A percentile compares a stretch with the other conserved stretches of the same genome.
Conservation (phyloP, 345 rosid genomes). For the Hibiscus syriacus region DNA sequence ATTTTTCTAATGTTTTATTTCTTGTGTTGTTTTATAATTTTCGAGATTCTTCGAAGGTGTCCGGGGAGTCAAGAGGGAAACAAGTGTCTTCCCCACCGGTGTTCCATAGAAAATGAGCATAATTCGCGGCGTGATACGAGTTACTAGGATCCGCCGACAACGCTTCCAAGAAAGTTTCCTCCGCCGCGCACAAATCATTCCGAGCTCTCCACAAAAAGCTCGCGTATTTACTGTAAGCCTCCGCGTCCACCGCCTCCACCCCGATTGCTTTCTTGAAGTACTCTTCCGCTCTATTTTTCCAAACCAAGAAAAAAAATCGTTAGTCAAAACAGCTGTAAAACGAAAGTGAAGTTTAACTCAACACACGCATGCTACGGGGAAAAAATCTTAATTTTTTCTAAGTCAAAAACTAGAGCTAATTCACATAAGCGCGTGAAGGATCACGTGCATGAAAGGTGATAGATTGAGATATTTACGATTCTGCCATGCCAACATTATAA, state of each 20-base stretch:
- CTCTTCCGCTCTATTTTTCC: slow-evolving; percentile 76
- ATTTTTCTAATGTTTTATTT: not conserved
- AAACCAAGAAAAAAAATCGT: not conserved
- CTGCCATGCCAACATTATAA: not conserved
- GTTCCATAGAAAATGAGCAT: slow-evolving; percentile 92
- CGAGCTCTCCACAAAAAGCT: slow-evolving; percentile 70
- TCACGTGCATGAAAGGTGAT: slow-evolving; percentile 18
- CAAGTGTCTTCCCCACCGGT: slow-evolving; percentile 95
- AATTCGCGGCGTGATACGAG: slow-evolving; percentile 62
- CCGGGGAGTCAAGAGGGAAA: slow-evolving; percentile 52
- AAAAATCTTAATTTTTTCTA: not conserved
- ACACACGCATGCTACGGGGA: not conserved
- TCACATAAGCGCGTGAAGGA: slow-evolving; percentile 2
- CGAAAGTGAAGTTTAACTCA: not conserved
- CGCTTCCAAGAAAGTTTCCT: slow-evolving; percentile 82
- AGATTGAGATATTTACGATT: not conserved
- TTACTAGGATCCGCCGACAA: slow-evolving; percentile 69
- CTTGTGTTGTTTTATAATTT: not conserved
- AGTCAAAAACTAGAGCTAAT: slow-evolving; percentile 1
- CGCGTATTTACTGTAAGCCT: slow-evolving; percentile 75
- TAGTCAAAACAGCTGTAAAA: not conserved
- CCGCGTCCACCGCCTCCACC: slow-evolving; percentile 66
- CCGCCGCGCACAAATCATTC: slow-evolving; percentile 90
- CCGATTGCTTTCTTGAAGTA: slow-evolving; percentile 62
- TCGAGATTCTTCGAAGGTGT: slow-evolving; percentile 1